Base-by-base conservation (phyloP, 2,329 filamentous ascomycete species). In the Macrophomina pseudophaseolina region DNA sequence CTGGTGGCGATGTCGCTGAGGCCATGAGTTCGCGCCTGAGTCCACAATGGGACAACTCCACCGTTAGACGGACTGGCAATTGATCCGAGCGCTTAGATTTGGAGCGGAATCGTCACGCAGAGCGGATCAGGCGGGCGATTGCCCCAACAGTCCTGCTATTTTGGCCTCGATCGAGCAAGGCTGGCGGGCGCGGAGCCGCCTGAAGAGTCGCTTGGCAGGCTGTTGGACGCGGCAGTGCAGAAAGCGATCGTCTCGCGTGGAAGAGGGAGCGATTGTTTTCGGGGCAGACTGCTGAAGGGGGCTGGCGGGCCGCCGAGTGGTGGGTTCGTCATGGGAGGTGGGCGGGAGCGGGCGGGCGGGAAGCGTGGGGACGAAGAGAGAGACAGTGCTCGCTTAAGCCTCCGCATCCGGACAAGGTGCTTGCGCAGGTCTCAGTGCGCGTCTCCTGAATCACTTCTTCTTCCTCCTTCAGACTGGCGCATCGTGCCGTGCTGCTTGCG, bases 271-370 rank as follows among this genome's bases (percentile, higher is more conserved):
- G 49, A 49, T 12, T 49, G 12, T 38, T 51, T 49, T 28, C 32
- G 58, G 58, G 5, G 58, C 40, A 6, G 40, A 30, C 28, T 59
- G 40, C 54, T 62, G 30, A 49, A 62, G 30, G 33, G n/a, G 30
- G 44, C 54, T 46, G 40, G 23, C 28, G 42, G 56, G 56, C 56
- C 56, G 56, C n/a, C 16, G 16, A 4, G 38, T 23, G 40, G 54
- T 11, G 54, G 38, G 40, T 46, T 48, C 32, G 58, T 49, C n/a
- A 23, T 33, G 42, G 58, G 30, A 35, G 52, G 38, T 49, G 58
- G 33, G 44, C 58, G 58, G 58, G 58, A 62, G 58, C 56, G 63
- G 51, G 18, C 52, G 63, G 63, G 63, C 33, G 30, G 40, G 35
- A 35, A 51, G 51, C 63, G 62, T 42, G 63, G 51, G 28, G 63